A percentile compares a stretch with the other conserved stretches of the same genome.
Conservation (phyloP, 257 asterid species). For the Rubia yunnanensis region DNA sequence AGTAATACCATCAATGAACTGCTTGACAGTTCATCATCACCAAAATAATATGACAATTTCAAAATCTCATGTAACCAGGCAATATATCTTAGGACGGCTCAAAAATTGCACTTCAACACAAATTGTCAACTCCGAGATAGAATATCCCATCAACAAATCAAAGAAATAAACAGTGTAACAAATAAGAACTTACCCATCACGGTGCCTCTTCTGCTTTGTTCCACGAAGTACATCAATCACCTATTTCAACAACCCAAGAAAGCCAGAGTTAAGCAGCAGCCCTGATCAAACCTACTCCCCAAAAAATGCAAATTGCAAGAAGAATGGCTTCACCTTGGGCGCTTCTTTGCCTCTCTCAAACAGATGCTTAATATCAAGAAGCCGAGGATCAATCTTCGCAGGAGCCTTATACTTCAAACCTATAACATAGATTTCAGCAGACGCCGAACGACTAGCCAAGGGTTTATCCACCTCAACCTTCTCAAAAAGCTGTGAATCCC, state of each 20-base stretch:
- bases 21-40: not conserved
- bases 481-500: conserved; percentile 62
- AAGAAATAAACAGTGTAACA: not conserved
- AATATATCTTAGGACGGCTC: not conserved
- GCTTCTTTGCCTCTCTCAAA: conserved; percentile 79
- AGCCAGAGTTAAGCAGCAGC: not conserved
- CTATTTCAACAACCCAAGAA: conserved; percentile 23
- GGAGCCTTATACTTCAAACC: conserved; percentile 87
- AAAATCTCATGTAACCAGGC: not conserved
- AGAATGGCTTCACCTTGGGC: conserved; percentile 48
- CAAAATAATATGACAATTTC: not conserved
- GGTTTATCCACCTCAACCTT: conserved; percentile 97
- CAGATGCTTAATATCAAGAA: conserved; percentile 80
- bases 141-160: not conserved
- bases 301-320: not conserved
- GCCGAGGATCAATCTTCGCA: conserved; percentile 93
- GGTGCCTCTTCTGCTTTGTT: conserved; percentile 72
- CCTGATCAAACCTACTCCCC: not conserved
- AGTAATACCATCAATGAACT: not conserved
- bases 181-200: conserved; percentile 58
- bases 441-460: conserved; percentile 73
- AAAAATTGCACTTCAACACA: not conserved
- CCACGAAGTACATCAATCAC: conserved; percentile 72
- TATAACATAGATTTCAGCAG: conserved; percentile 79
- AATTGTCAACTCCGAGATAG: not conserved